Evolutionary conservation across 2,329 filamentous ascomycete genomes (phyloP).

Genomic region (Colletotrichum lentis): DNA sequence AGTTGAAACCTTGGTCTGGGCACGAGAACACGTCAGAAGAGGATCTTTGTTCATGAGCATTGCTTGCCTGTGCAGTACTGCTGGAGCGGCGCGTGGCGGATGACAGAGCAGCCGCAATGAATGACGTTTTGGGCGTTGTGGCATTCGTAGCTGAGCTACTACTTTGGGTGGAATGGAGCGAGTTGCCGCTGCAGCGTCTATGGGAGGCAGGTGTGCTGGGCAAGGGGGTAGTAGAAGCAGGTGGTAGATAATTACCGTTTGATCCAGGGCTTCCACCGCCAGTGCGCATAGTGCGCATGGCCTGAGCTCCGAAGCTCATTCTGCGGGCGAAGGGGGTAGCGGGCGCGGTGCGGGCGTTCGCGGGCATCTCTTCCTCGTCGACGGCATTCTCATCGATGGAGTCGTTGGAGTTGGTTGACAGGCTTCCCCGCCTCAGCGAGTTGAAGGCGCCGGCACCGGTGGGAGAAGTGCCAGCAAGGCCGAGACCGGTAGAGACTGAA

Average conservation of each 20-base stretch:
- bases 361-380: constrained; percentile 71
- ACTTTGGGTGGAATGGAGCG: constrained; percentile 12
- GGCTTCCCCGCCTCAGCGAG: constrained; percentile 68
- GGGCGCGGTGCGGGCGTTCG: constrained; percentile 64
- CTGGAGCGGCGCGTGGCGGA: constrained; percentile 50
- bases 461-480: constrained; percentile 76
- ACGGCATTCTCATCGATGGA: constrained; percentile 76
- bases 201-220: constrained; percentile 46
- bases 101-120: constrained; percentile 47
- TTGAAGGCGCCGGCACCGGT: constrained; percentile 61
- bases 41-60: constrained; percentile 63
- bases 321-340: constrained; percentile 81
- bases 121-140: constrained; percentile 46
- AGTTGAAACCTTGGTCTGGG: constrained; percentile 91
- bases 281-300: constrained; percentile 73
- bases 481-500: constrained; percentile 78
- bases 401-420: constrained; percentile 70
- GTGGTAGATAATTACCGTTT: constrained; percentile 65
- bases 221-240: constrained; percentile 49
- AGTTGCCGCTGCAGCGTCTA: constrained; percentile 40
- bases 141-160: constrained; percentile 25
- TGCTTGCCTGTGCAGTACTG: constrained; percentile 64
- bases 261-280: constrained; percentile 66
- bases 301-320: constrained; percentile 88
- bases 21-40: constrained; percentile 71